Conservation (phyloP, 768 basidiomycete species). For the Lyophyllum decastes region DNA sequence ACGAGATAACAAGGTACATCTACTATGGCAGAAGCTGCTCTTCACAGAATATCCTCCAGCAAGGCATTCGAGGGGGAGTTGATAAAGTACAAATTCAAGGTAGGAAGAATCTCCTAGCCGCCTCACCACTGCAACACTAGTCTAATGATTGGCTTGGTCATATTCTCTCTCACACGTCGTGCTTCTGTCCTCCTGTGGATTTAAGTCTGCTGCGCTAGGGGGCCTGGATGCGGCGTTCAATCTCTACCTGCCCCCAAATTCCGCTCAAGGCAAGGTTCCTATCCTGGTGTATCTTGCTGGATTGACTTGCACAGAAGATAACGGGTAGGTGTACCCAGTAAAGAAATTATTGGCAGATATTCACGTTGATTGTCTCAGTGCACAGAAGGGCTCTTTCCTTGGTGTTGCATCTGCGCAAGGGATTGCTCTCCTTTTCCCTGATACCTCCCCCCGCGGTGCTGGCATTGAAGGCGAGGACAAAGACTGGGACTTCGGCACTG, state of each 20-base stretch:
- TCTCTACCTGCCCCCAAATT: constrained; percentile 77
- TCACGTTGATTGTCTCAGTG: constrained; percentile 39
- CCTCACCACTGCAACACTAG: constrained; percentile 1
- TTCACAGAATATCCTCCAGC: constrained; percentile 76
- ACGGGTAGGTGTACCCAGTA: constrained; percentile 55
- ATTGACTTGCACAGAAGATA: constrained; percentile 90
- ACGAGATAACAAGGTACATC: background rate
- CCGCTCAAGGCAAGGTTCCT: constrained; percentile 49
- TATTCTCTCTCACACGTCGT: background rate
- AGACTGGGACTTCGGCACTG: constrained; percentile 91
- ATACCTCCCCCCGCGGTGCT: constrained; percentile 94
- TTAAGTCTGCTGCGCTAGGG: constrained; percentile 70
- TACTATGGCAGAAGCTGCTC: constrained; percentile 14
- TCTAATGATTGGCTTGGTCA: background rate
- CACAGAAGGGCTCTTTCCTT: constrained; percentile 93
- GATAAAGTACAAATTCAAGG: constrained; percentile 87
- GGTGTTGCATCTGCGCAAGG: constrained; percentile 82
- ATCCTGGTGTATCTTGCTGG: constrained; percentile 89
- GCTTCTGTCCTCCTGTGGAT: background rate
- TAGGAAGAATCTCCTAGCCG: constrained; percentile 15
- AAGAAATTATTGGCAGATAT: background rate
- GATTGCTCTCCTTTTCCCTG: constrained; percentile 91
- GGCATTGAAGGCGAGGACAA: constrained; percentile 78
- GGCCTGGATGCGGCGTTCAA: constrained; percentile 80
- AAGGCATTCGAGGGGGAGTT: constrained; percentile 81